These are phyloP conservation scores for Oenanthe javanica DNA, from an alignment of 140 eudicot genomes.

Conservation along the genomic window DNA sequence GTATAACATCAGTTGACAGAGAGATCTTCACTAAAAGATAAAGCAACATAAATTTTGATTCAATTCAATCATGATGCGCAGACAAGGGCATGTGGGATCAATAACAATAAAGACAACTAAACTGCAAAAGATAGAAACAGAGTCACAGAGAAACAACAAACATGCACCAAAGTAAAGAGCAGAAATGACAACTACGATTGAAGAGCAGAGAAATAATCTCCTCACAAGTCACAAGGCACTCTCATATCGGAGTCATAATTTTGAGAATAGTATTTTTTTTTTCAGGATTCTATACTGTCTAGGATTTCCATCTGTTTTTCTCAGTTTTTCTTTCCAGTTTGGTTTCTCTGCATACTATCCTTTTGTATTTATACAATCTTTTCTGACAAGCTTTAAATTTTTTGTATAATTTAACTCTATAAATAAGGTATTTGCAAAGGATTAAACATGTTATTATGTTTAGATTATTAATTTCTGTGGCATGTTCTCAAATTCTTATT, in stretches of 20 bases:
- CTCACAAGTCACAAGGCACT: background rate
- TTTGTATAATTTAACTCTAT: background rate
- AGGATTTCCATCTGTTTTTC: too few relatives aligned
- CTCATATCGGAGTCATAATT: background rate
- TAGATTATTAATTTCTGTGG: background rate
- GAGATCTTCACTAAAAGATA: background rate
- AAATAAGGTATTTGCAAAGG: background rate
- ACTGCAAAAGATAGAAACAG: background rate
- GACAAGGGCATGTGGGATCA: background rate
- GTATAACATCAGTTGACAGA: background rate
- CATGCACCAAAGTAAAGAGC: background rate
- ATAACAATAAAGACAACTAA: background rate
- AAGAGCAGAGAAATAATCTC: background rate
- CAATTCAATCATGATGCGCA: background rate
- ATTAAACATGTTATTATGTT: background rate
- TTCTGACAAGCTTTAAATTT: background rate
- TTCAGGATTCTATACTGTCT: background rate
- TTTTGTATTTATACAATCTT: background rate
- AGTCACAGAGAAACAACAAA: background rate
- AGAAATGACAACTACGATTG: background rate
- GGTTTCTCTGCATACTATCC: background rate
- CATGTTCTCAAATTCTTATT: background rate
- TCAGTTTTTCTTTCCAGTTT: background rate
- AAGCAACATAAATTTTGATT: background rate
- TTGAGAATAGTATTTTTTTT: background rate